Conservation (phyloP, 169 alveolate species). For the Cyclospora cayetanensis region DNA sequence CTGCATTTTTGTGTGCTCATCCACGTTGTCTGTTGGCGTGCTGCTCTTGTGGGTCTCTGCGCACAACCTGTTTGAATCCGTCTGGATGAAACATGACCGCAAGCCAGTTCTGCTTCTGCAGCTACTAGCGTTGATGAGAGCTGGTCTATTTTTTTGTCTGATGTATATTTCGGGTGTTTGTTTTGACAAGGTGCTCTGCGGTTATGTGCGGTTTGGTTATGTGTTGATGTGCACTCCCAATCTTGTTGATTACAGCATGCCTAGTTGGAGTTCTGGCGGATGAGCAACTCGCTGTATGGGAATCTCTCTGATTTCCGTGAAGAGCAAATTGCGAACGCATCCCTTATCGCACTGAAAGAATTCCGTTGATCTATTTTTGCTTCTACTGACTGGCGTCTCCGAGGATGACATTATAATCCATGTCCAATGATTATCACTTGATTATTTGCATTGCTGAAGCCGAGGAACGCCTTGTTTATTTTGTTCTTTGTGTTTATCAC, state of each 20-base stretch:
- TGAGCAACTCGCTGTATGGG: constrained; percentile 58
- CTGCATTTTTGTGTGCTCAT: background rate
- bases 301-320: constrained; percentile 62
- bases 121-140: constrained; percentile 49
- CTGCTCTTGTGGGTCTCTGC: background rate
- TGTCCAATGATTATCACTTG: constrained; percentile 15
- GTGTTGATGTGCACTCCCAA: background rate
- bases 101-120: constrained; percentile 64
- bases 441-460: constrained; percentile 25
- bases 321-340: constrained; percentile 58
- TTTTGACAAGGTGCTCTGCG: background rate
- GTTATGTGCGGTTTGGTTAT: background rate
- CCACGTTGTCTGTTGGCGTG: background rate
- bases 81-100: constrained; percentile 23
- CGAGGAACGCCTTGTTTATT: constrained; percentile 7
- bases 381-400: background rate
- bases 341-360: constrained; percentile 46
- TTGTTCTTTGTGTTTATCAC: background rate
- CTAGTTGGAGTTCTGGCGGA: background rate
- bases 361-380: background rate
- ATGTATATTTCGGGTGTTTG: no score
- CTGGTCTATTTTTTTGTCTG: background rate
- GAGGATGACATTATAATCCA: constrained; percentile 22
- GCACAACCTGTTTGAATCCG: background rate
- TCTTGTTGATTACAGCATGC: background rate